Evolutionary conservation across 148 eudicot species (phyloP).

Genomic region (Fallopia convolvulus): DNA sequence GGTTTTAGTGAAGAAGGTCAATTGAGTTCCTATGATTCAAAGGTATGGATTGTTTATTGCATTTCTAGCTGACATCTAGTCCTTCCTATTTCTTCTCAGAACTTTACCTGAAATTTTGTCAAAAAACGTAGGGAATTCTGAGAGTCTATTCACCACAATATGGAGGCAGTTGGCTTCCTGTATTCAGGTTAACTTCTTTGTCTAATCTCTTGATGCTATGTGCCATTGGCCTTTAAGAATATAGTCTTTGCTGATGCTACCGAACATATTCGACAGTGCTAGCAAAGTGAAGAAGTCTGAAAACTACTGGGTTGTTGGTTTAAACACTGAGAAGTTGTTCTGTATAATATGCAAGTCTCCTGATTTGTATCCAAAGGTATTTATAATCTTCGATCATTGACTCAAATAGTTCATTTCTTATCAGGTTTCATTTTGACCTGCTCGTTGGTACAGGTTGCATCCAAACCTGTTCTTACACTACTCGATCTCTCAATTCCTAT

Average conservation of each 20-base stretch:
- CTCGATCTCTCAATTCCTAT: slow-evolving; percentile 84
- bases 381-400: not conserved
- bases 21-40: slow-evolving; percentile 82
- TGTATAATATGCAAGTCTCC: slow-evolving; percentile 92
- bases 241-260: slow-evolving; percentile 1
- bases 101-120: not conserved
- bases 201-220: not conserved
- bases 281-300: slow-evolving; percentile 73
- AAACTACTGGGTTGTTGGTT: slow-evolving; percentile 84
- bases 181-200: slow-evolving; percentile 57
- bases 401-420: slow-evolving; percentile 1
- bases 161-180: slow-evolving; percentile 95
- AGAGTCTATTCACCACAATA: slow-evolving; percentile 77
- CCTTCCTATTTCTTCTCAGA: not conserved
- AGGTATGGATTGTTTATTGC: slow-evolving; percentile 35
- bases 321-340: slow-evolving; percentile 62
- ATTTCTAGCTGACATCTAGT: not conserved
- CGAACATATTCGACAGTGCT: slow-evolving; percentile 40
- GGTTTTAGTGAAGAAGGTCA: slow-evolving; percentile 96
- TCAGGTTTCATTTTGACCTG: not conserved
- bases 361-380: slow-evolving; percentile 80
- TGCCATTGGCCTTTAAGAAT: not conserved
- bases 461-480: slow-evolving; percentile 83
- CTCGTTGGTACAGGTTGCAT: slow-evolving; percentile 50
- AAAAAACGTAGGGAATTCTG: slow-evolving; percentile 54